These are phyloP conservation scores for Trichocomaceae sp. DNA, from an alignment of 2,329 filamentous ascomycete species.

Conservation along the genomic window DNA sequence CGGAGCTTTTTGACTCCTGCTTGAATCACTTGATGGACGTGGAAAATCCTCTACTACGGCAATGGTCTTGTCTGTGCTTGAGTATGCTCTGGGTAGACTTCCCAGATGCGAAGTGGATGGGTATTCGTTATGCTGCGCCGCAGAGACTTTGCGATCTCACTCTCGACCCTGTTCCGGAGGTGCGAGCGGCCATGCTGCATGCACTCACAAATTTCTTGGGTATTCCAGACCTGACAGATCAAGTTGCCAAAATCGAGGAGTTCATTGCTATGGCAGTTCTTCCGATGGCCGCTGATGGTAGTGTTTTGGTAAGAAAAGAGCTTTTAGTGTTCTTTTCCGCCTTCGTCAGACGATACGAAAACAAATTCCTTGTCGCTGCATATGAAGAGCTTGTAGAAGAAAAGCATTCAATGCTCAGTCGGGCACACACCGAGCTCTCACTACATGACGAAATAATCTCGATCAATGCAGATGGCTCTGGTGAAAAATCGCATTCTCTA, in stretches of 20 bases:
- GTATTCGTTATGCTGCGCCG: constrained; percentile 82
- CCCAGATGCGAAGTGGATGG: constrained; percentile 89
- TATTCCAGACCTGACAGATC: constrained; percentile 84
- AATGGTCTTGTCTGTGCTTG: constrained; percentile 93
- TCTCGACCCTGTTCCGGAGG: constrained; percentile 83
- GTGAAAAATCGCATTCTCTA: constrained; percentile 26
- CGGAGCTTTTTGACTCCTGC: constrained; percentile 84
- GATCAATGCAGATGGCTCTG: constrained; percentile 20
- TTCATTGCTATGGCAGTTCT: constrained; percentile 81
- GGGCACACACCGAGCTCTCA: constrained; percentile 36
- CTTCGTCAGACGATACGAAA: constrained; percentile 83
- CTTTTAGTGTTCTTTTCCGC: constrained; percentile 88
- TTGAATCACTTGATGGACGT: constrained; percentile 75
- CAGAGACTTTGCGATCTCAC: constrained; percentile 71
- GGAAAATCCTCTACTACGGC: constrained; percentile 79
- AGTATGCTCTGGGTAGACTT: constrained; percentile 91
- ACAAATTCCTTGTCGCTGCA: constrained; percentile 83
- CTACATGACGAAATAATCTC: constrained; percentile 16
- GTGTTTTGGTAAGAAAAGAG: constrained; percentile 88
- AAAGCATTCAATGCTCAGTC: constrained; percentile 58
- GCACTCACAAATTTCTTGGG: constrained; percentile 91
- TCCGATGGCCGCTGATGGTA: constrained; percentile 89
- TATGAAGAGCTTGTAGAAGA: constrained; percentile 88
- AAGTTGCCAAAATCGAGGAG: constrained; percentile 86
- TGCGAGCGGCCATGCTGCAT: constrained; percentile 86